These are phyloP conservation scores for Dioscorea cayenensis DNA, from an alignment of 116 monocot species.

Conservation along the genomic window DNA sequence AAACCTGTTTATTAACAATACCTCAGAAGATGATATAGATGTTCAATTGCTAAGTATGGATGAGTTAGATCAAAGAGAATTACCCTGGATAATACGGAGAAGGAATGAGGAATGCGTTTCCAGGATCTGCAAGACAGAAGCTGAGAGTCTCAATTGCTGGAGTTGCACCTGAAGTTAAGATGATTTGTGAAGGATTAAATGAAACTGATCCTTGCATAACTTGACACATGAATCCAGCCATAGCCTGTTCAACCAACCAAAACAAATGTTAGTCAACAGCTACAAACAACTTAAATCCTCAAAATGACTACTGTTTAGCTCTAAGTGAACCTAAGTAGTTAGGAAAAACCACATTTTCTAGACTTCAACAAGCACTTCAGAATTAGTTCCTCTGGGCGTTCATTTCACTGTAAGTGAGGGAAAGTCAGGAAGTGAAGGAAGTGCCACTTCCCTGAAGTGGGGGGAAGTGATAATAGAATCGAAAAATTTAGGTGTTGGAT, in stretches of 20 bases:
- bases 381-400: too few relatives aligned
- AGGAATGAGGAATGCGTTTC: conserved; percentile 60
- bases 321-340: too few relatives aligned
- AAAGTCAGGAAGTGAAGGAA: too few relatives aligned
- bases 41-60: neutral
- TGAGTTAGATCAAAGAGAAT: neutral
- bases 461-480: too few relatives aligned
- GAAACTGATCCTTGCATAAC: conserved; percentile 22
- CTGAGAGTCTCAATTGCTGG: conserved; percentile 55
- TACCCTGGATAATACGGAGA: conserved; percentile 72
- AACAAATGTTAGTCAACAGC: too few relatives aligned
- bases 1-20: conserved; percentile 24
- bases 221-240: conserved; percentile 44
- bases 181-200: conserved; percentile 42
- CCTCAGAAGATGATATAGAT: neutral
- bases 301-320: too few relatives aligned
- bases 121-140: conserved; percentile 57
- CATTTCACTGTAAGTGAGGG: too few relatives aligned
- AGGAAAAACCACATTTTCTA: too few relatives aligned
- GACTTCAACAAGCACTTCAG: too few relatives aligned
- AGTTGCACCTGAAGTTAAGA: conserved; percentile 53
- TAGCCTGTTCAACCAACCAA: conserved; percentile 24
- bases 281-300: too few relatives aligned
- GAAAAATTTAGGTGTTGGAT: too few relatives aligned
- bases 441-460: too few relatives aligned